These are phyloP conservation scores for Barnettozyma populi DNA, from an alignment of 805 yeast species.

Conservation along the genomic window DNA sequence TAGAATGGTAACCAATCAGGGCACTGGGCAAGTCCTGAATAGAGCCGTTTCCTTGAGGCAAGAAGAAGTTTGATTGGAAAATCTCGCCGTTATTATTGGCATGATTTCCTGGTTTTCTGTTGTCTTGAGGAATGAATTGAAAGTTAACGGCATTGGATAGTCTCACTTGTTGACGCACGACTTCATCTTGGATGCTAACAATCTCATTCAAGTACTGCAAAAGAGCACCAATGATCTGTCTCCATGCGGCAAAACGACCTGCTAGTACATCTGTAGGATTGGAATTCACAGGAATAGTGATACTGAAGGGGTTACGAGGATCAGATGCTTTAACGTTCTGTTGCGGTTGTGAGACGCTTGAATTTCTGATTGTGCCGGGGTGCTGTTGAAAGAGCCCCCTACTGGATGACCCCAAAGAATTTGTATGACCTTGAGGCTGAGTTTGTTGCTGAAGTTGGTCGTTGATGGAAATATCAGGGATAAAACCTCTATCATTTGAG, in stretches of 20 bases:
- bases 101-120: not conserved
- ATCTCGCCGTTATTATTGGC: constrained; percentile 8
- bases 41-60: constrained; percentile 75
- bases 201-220: constrained; percentile 72
- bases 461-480: constrained; percentile 12
- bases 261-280: constrained; percentile 88
- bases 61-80: constrained; percentile 42
- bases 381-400: constrained; percentile 5
- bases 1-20: constrained; percentile 59
- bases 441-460: constrained; percentile 13
- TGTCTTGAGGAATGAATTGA: constrained; percentile 25
- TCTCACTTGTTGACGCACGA: constrained; percentile 75
- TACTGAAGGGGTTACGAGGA: constrained; percentile 43
- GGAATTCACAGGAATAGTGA: constrained; percentile 51
- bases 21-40: constrained; percentile 77
- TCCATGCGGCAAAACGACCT: constrained; percentile 80
- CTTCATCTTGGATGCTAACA: constrained; percentile 82
- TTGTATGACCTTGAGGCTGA: constrained; percentile 1
- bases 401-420: constrained; percentile 6
- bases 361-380: constrained; percentile 10
- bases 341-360: not conserved
- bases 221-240: constrained; percentile 69
- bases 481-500: constrained; percentile 27
- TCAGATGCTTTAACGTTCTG: constrained; percentile 20
- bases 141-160: constrained; percentile 70